These are phyloP conservation scores for Emergomyces africanus DNA, from an alignment of 2,329 filamentous ascomycete species.

Conservation along the genomic window DNA sequence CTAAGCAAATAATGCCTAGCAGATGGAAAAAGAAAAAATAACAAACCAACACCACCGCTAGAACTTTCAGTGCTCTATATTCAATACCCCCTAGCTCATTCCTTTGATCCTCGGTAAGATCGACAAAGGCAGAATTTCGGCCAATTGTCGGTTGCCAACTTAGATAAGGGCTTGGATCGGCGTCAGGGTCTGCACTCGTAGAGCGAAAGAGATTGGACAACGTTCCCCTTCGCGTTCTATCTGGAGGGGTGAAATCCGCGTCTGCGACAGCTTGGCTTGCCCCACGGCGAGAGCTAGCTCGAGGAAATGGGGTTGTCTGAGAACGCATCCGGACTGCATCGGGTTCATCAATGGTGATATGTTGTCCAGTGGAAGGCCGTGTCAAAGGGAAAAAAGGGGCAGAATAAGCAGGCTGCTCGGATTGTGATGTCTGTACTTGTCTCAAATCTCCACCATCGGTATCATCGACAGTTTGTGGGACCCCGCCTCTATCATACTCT, in stretches of 20 bases:
- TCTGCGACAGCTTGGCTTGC: constrained; percentile 20
- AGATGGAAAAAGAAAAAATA: constrained; percentile 81
- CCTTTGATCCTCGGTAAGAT: constrained; percentile 76
- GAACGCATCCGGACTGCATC: constrained; percentile 23
- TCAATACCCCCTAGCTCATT: constrained; percentile 95
- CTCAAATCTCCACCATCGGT: constrained; percentile 20
- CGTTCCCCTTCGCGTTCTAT: constrained; percentile 17
- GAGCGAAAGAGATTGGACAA: constrained; percentile 23
- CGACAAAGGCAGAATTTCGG: constrained; percentile 84
- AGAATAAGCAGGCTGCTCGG: constrained; percentile 9
- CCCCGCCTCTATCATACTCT: constrained; percentile 72
- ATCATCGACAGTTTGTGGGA: constrained; percentile 45
- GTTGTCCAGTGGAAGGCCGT: constrained; percentile 21
- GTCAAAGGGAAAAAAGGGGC: constrained; percentile 13
- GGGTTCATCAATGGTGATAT: constrained; percentile 38
- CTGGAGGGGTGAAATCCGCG: constrained; percentile 7
- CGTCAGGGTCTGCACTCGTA: constrained; percentile 20
- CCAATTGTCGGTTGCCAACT: constrained; percentile 89
- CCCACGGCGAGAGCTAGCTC: constrained; percentile 20
- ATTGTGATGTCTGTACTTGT: constrained; percentile 16
- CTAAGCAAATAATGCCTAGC: constrained; percentile 57
- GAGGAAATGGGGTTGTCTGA: constrained; percentile 26
- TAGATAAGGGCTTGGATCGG: constrained; percentile 65
- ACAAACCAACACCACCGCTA: constrained; percentile 61
- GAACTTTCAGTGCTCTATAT: constrained; percentile 78